phyloP scores from a whole-genome alignment of 2,329 filamentous ascomycete species.

The Aspergillus piperis region DNA sequence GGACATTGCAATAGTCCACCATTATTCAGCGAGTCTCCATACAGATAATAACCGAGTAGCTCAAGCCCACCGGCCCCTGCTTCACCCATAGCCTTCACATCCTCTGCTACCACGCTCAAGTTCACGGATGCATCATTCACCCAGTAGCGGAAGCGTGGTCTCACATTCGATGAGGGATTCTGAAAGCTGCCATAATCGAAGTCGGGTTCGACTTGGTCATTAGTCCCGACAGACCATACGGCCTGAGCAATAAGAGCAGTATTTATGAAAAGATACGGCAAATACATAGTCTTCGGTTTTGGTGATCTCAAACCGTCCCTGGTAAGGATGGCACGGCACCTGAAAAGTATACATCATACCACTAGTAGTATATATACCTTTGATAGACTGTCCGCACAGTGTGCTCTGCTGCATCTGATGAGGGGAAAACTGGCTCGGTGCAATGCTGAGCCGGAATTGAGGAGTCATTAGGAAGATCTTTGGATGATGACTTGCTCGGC shows the following conservation, averaged over 20 bases:
- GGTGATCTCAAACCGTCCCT: too few species aligned
- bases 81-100: background rate
- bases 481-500: background rate
- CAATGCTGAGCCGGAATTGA: background rate
- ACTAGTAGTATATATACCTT: too few species aligned
- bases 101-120: background rate
- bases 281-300: background rate
- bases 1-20: background rate
- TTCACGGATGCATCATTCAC: background rate
- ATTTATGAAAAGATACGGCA: background rate
- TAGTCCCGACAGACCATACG: background rate
- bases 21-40: background rate
- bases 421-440: background rate
- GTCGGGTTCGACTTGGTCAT: background rate
- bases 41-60: background rate
- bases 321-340: background rate
- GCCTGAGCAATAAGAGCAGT: background rate
- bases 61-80: background rate
- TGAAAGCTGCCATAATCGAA: background rate
- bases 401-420: background rate
- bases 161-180: background rate
- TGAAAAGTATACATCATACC: background rate
- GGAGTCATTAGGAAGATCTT: background rate
- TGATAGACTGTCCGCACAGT: background rate
- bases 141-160: conserved; percentile 4